Evolutionary conservation across 1,284 basidiomycete genomes (phyloP).

Genomic region (Cryptococcus sp.): DNA sequence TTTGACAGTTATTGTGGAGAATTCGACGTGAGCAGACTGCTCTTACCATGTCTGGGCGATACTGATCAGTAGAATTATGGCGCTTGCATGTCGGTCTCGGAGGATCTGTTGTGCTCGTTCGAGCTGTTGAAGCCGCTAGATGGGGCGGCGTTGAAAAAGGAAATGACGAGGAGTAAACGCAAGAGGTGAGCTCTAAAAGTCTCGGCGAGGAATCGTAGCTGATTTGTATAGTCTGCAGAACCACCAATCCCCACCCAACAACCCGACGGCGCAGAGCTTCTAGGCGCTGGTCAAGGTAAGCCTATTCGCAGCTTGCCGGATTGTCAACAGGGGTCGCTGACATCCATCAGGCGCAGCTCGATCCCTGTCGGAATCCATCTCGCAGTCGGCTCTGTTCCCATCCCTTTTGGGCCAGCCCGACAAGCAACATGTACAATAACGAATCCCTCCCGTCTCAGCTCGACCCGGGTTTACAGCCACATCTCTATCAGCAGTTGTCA

Average conservation of each 20-base stretch:
- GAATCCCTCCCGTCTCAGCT: no score
- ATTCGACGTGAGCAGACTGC: constrained; percentile 28
- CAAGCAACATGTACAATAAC: no score
- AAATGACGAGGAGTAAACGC: constrained; percentile 98
- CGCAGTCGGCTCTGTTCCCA: no score
- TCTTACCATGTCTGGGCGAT: background rate
- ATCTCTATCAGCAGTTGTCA: no score
- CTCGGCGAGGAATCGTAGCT: background rate
- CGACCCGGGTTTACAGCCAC: no score
- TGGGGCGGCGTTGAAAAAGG: constrained; percentile 90
- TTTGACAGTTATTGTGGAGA: constrained; percentile 45
- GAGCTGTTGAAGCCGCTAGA: constrained; percentile 95
- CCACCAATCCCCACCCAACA: constrained; percentile 48
- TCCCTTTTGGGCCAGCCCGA: no score
- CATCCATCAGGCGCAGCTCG: no score
- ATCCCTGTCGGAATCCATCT: no score
- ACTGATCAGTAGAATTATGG: constrained; percentile 4
- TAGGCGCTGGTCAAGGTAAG: no score
- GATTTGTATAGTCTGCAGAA: constrained; percentile 40
- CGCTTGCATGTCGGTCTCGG: constrained; percentile 55
- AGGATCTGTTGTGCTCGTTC: constrained; percentile 95
- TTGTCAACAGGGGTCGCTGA: no score
- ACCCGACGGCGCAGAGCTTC: constrained; percentile 45
- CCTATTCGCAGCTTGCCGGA: no score
- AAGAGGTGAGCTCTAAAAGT: constrained; percentile 62